Conservation (phyloP, 495 filamentous ascomycete species). For the Tuber melanosporum region DNA sequence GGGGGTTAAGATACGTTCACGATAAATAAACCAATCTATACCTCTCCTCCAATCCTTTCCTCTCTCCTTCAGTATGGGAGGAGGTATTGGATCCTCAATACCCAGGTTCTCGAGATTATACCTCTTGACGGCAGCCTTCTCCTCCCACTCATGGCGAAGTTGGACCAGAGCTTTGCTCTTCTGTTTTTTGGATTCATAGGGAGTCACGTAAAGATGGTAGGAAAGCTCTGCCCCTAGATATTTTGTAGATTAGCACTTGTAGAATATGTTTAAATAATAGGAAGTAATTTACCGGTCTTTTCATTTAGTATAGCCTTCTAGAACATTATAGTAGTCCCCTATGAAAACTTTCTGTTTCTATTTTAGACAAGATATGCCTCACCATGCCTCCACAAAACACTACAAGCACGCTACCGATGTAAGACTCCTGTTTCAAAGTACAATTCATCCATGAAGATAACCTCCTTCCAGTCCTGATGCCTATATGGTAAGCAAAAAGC, state of each 20-base stretch:
- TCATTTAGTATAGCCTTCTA: not conserved
- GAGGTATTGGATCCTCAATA: not conserved
- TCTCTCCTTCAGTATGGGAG: not conserved
- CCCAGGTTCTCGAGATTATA: not conserved
- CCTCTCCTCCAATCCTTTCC: not conserved
- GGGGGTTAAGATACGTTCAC: slow-evolving; percentile 6
- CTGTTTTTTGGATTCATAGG: not conserved
- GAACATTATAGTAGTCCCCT: slow-evolving; percentile 9
- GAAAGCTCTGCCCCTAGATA: not conserved
- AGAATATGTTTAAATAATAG: not conserved
- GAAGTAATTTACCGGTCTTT: not conserved
- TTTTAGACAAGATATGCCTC: not conserved
- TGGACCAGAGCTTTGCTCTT: not conserved
- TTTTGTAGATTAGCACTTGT: too few relatives aligned
- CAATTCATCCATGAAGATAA: not conserved
- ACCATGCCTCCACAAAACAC: not conserved
- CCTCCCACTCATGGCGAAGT: slow-evolving; percentile 9
- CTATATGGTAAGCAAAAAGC: not conserved
- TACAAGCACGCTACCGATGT: too few relatives aligned
- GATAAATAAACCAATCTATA: slow-evolving; percentile 18
- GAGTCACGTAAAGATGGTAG: slow-evolving; percentile 2
- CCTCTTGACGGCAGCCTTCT: not conserved
- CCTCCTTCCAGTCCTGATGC: not conserved
- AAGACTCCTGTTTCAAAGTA: slow-evolving; percentile 10
- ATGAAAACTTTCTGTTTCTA: not conserved